Conservation (phyloP, 176 grass and related monocot species). For the Olyra latifolia region DNA sequence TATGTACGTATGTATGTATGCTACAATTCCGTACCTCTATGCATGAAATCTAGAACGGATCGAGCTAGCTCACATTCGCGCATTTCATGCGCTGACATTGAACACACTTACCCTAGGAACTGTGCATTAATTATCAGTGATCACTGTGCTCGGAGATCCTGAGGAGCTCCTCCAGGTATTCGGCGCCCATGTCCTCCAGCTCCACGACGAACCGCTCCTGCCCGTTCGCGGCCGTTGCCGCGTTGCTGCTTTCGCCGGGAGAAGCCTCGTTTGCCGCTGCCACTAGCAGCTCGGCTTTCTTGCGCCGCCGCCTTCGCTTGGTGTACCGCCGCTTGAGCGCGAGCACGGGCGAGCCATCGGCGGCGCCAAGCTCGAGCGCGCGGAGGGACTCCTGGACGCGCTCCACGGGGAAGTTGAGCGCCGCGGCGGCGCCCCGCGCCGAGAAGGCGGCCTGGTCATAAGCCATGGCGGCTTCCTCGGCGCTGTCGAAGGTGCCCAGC, state of each 20-base stretch:
- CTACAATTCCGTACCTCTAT: background rate
- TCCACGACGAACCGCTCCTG: slow-evolving; percentile 20
- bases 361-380: no score
- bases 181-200: slow-evolving; percentile 31
- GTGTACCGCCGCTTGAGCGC: slow-evolving; percentile 27
- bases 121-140: background rate
- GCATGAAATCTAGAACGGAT: background rate
- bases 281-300: slow-evolving; percentile 6
- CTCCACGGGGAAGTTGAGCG: no score
- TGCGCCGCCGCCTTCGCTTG: slow-evolving; percentile 21
- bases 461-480: no score
- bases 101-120: background rate
- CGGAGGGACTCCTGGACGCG: no score
- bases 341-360: slow-evolving; percentile 19
- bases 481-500: no score
- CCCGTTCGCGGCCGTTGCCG: background rate
- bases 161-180: slow-evolving; percentile 26
- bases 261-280: background rate
- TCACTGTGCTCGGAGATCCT: slow-evolving; percentile 27
- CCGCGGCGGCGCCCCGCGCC: no score
- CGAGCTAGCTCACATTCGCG: background rate
- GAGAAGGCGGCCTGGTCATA: no score
- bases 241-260: background rate
- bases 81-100: background rate
- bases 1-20: no score